These are phyloP conservation scores for Conringia planisiliqua DNA, from an alignment of 345 rosid species.

Conservation along the genomic window DNA sequence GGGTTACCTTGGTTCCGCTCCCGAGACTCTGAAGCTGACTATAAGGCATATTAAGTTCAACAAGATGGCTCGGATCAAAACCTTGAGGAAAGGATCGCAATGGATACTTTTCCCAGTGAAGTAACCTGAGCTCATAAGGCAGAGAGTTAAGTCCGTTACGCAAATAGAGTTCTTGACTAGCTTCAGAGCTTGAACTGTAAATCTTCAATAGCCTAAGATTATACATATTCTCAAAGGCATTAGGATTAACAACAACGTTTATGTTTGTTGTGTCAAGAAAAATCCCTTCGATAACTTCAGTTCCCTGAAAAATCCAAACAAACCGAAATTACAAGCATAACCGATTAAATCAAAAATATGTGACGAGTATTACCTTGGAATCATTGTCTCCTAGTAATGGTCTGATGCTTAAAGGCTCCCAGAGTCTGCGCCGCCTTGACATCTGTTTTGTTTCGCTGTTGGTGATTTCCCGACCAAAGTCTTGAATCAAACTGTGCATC, in stretches of 20 bases:
- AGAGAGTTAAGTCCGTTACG: background rate
- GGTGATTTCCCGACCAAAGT: slow-evolving; percentile 11
- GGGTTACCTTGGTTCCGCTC: slow-evolving; percentile 12
- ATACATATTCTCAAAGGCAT: slow-evolving; percentile 24
- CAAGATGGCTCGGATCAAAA: slow-evolving; percentile 7
- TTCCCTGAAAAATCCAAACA: slow-evolving; percentile 7
- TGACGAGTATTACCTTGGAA: background rate
- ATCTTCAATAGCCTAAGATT: slow-evolving; percentile 22
- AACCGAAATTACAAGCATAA: background rate
- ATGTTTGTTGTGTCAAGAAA: slow-evolving; percentile 3
- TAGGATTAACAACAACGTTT: background rate
- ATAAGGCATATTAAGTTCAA: slow-evolving; percentile 17
- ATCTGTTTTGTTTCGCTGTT: slow-evolving; percentile 2
- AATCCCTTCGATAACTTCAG: slow-evolving; percentile 29
- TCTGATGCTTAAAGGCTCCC: background rate
- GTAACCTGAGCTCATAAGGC: slow-evolving; percentile 19
- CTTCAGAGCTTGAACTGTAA: background rate
- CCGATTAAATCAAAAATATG: background rate
- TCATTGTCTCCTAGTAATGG: background rate
- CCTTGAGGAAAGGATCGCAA: background rate
- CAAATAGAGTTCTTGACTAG: background rate
- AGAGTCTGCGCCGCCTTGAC: slow-evolving; percentile 1
- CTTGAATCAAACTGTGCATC: slow-evolving; percentile 33
- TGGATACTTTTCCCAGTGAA: slow-evolving; percentile 30
- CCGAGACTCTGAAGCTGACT: slow-evolving; percentile 21